Base-by-base conservation (phyloP, 1,284 basidiomycete genomes). In the Ganoderma meredithae region DNA sequence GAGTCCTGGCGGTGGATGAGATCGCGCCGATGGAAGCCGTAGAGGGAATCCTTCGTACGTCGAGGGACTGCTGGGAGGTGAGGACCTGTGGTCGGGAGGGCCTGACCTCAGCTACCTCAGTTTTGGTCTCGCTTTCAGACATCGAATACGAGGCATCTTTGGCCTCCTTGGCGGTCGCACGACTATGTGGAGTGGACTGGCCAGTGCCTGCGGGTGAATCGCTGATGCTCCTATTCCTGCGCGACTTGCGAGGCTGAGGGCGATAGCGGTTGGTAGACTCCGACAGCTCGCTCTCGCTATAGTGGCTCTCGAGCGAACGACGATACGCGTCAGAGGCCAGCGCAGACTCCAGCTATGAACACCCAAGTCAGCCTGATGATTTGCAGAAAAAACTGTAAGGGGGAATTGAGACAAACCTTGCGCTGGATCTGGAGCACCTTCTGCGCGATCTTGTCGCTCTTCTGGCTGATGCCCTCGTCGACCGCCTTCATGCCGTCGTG, bases 341-440 rank as follows among this genome's bases (percentile, higher is more conserved):
- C 9, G 93, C 93, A 61, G 81, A 85, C 78, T 94, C 93, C 62
- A 95, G 82, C 93, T 95, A 71, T 47, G 40, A 25, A 33, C 55
- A 47, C 13, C 2, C 10, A 13, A 19, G n/a, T 19, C 19, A 47
- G 7, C 52, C 67, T 55, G 43, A 56, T 68, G 60, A 64, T 47
- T 41, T 25, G 53, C 53, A 75, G 56, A 72, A 56, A 62, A 41
- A 22, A 8, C 55, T 43, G 22, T 25, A 59, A 43, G 40, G 68
- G 44, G 40, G 40, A 68, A 19, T 8, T 15, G 56, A 65, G 65
- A 75, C 80, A 19, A 60, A 93, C 92, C 86, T 94, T 95, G 73
- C 91, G 89, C 79, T 95, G 93, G 71, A 95, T 95, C 78, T 93
- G 88, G 62, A 91, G 76, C 44, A 95, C 91, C 78, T 94, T 95